Percentiles rank a stretch among this genome's conserved stretches.
Evolutionary conservation across 2,329 filamentous ascomycete genomes (phyloP).

Genomic region (Helotiales sp.): DNA sequence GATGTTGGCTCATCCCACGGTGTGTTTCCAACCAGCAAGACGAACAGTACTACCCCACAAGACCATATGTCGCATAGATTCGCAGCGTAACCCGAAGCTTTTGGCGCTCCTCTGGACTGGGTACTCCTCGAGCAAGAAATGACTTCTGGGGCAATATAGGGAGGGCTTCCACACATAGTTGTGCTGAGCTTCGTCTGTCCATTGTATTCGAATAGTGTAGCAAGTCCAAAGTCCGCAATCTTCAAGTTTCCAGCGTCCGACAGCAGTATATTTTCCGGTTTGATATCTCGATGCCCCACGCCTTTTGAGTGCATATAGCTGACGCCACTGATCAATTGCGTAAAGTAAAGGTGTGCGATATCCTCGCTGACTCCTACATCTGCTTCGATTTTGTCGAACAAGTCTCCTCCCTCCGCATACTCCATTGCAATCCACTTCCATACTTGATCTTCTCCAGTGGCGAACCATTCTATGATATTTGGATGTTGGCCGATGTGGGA

Average conservation of each 20-base stretch:
- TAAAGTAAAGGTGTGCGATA: constrained; percentile 95
- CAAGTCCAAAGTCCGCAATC: constrained; percentile 94
- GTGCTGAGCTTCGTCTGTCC: constrained; percentile 78
- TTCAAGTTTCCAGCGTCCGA: constrained; percentile 85
- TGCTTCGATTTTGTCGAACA: constrained; percentile 99
- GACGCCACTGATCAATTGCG: constrained; percentile 85
- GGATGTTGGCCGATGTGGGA: constrained; percentile 83
- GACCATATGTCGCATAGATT: constrained; percentile 95
- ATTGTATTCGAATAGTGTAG: constrained; percentile 89
- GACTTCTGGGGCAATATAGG: constrained; percentile 96
- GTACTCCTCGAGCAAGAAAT: constrained; percentile 50
- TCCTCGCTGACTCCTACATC: constrained; percentile 93
- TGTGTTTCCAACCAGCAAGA: constrained; percentile 91
- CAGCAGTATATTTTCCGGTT: constrained; percentile 93
- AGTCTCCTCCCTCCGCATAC: constrained; percentile 87
- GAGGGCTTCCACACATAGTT: constrained; percentile 92
- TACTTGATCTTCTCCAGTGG: constrained; percentile 76
- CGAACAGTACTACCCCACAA: constrained; percentile 96
- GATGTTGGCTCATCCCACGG: constrained; percentile 93
- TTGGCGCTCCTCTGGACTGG: constrained; percentile 48
- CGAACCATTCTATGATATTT: constrained; percentile 93
- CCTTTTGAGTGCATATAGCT: constrained; percentile 96
- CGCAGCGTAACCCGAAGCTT: constrained; percentile 64
- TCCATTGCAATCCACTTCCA: constrained; percentile 99
- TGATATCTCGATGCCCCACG: constrained; percentile 87